Percentiles rank a stretch among this genome's conserved stretches.
Evolutionary conservation across 108 stramenopile species (phyloP).

Genomic region (Cyclotella sp.): DNA sequence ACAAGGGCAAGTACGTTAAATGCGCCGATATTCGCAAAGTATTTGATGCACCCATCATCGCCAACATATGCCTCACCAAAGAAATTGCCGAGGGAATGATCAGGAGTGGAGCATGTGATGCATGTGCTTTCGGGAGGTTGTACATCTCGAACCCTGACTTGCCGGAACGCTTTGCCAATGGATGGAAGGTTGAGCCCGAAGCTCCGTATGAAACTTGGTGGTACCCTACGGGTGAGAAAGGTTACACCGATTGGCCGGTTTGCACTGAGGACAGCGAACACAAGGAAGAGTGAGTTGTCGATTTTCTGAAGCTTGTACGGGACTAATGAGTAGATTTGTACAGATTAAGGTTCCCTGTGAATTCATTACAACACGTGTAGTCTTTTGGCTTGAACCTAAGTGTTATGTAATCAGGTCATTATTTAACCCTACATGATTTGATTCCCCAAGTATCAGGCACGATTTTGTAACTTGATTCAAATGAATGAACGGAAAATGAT

Average conservation of each 20-base stretch:
- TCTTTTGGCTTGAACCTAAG: no score
- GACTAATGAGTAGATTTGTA: no score
- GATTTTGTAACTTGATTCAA: no score
- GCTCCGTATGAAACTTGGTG: slow-evolving; percentile 62
- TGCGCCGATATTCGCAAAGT: slow-evolving; percentile 43
- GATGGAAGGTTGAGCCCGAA: slow-evolving; percentile 51
- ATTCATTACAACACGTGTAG: no score
- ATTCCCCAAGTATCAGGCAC: no score
- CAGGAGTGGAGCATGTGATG: slow-evolving; percentile 63
- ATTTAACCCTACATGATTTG: no score
- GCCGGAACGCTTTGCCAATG: slow-evolving; percentile 61
- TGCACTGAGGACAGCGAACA: slow-evolving; percentile 31
- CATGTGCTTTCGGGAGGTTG: slow-evolving; percentile 70
- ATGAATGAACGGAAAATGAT: no score
- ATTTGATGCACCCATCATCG: slow-evolving; percentile 68
- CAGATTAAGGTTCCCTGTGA: no score
- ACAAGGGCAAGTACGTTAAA: slow-evolving; percentile 47
- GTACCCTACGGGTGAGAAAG: slow-evolving; percentile 52
- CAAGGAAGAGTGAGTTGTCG: slow-evolving; percentile 9
- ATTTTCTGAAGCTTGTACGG: no score
- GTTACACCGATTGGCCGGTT: slow-evolving; percentile 74
- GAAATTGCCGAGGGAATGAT: slow-evolving; percentile 69
- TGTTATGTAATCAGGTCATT: no score
- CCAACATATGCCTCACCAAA: slow-evolving; percentile 70
- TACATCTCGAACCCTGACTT: slow-evolving; percentile 88